Conservation (phyloP, 768 basidiomycete genomes). For the Brasilioporus rufonigricans region DNA sequence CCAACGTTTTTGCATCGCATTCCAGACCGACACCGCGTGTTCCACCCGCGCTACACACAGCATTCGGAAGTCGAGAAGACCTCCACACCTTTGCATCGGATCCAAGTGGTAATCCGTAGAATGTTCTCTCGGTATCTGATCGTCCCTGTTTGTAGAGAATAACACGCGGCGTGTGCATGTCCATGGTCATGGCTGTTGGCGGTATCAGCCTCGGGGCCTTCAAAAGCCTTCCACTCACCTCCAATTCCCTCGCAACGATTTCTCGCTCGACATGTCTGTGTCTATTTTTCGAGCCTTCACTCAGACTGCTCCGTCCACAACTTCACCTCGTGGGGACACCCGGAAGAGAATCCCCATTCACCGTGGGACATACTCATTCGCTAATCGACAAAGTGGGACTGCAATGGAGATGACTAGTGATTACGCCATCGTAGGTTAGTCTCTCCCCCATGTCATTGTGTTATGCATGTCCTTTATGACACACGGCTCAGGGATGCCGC, state of each 20-base stretch:
- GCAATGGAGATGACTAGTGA: slow-evolving; percentile 30
- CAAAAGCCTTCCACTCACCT: slow-evolving; percentile 7
- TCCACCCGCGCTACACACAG: slow-evolving; percentile 8
- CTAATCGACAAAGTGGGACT: slow-evolving; percentile 33
- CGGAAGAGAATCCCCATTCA: slow-evolving; percentile 26
- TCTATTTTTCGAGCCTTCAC: slow-evolving; percentile 23
- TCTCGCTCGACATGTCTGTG: slow-evolving; percentile 14
- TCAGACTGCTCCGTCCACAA: slow-evolving; percentile 10
- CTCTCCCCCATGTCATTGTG: neutral
- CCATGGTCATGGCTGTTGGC: slow-evolving; percentile 12
- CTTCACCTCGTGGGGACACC: slow-evolving; percentile 9
- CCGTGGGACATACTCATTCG: slow-evolving; percentile 31
- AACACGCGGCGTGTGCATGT: slow-evolving; percentile 22
- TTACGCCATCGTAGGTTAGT: slow-evolving; percentile 24
- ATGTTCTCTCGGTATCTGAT: slow-evolving; percentile 14
- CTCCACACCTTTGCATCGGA: slow-evolving; percentile 1
- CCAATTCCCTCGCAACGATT: neutral
- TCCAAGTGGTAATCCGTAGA: slow-evolving; percentile 5
- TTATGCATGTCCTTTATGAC: neutral
- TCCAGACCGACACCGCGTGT: neutral
- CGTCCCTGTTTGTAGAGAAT: neutral
- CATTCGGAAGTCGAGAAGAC: slow-evolving; percentile 21
- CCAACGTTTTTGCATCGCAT: slow-evolving; percentile 7
- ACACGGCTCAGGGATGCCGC: slow-evolving; percentile 26
- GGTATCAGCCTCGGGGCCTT: slow-evolving; percentile 1